Conservation (phyloP, 306 rosid genomes). For the Pyrus bretschneideri region DNA sequence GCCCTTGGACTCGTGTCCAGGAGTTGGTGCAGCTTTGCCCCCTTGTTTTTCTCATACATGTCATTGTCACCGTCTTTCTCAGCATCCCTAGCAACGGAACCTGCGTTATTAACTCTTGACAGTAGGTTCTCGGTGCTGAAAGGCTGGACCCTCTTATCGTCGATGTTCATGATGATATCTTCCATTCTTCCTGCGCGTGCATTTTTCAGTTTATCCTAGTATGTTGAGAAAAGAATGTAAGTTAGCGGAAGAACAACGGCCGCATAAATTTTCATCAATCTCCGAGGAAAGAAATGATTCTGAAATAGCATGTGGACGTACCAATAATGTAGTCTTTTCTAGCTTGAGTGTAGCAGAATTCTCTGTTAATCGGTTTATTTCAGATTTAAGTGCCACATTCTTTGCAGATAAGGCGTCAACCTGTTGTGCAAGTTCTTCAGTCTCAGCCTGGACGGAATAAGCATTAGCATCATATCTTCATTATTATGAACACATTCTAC, state of each 20-base stretch:
- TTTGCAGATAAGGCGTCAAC: slow-evolving; percentile 60
- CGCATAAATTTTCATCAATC: neutral
- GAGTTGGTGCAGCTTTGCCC: slow-evolving; percentile 84
- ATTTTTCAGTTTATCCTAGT: slow-evolving; percentile 67
- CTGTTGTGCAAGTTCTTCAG: slow-evolving; percentile 71
- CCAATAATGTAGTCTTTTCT: slow-evolving; percentile 70
- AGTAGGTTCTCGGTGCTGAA: slow-evolving; percentile 64
- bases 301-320: slow-evolving; percentile 15
- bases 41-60: slow-evolving; percentile 58
- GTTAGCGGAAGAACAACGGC: slow-evolving; percentile 7
- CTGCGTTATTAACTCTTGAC: slow-evolving; percentile 62
- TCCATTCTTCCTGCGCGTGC: slow-evolving; percentile 48
- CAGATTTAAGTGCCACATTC: slow-evolving; percentile 56
- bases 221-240: neutral
- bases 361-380: slow-evolving; percentile 51
- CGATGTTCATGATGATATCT: slow-evolving; percentile 42
- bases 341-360: slow-evolving; percentile 60
- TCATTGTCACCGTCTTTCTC: slow-evolving; percentile 52
- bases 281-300: neutral
- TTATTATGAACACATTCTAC: neutral
- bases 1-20: slow-evolving; percentile 74
- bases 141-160: slow-evolving; percentile 47
- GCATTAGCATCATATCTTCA: slow-evolving; percentile 6
- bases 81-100: slow-evolving; percentile 39
- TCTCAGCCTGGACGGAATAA: slow-evolving; percentile 56